Evolutionary conservation across 805 yeast species (phyloP).

Genomic region (Saturnispora saitoi): DNA sequence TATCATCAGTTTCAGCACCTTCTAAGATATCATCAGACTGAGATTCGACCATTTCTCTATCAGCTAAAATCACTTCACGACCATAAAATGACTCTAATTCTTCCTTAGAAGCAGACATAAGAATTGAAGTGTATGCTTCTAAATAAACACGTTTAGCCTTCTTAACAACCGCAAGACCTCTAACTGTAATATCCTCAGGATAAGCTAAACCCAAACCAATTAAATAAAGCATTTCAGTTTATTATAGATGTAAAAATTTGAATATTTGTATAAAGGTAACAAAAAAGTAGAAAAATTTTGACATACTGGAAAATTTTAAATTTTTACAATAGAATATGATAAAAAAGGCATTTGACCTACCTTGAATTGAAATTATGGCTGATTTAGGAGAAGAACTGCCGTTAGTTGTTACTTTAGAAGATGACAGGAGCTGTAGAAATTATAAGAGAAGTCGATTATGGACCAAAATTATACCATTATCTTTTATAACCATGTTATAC

Average conservation of each 20-base stretch:
- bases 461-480: not conserved
- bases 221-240: constrained; percentile 65
- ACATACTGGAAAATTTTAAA: not conserved
- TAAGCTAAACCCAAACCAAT: constrained; percentile 89
- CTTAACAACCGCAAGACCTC: constrained; percentile 81
- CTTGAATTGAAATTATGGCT: not conserved
- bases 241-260: not conserved
- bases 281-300: not conserved
- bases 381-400: not conserved
- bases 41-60: constrained; percentile 87
- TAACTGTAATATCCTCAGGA: constrained; percentile 84
- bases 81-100: constrained; percentile 80
- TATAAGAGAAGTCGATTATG: not conserved
- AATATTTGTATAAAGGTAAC: not conserved
- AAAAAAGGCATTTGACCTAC: not conserved
- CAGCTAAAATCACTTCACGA: constrained; percentile 77
- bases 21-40: constrained; percentile 78
- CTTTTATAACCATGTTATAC: not conserved
- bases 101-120: constrained; percentile 82
- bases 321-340: not conserved
- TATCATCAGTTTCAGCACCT: constrained; percentile 69
- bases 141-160: constrained; percentile 84
- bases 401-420: not conserved
- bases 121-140: constrained; percentile 90
- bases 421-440: not conserved